A percentile compares a stretch with the other conserved stretches of the same genome.
Evolutionary conservation across 805 yeast species (phyloP).

Genomic region (Hanseniaspora lachancei): DNA sequence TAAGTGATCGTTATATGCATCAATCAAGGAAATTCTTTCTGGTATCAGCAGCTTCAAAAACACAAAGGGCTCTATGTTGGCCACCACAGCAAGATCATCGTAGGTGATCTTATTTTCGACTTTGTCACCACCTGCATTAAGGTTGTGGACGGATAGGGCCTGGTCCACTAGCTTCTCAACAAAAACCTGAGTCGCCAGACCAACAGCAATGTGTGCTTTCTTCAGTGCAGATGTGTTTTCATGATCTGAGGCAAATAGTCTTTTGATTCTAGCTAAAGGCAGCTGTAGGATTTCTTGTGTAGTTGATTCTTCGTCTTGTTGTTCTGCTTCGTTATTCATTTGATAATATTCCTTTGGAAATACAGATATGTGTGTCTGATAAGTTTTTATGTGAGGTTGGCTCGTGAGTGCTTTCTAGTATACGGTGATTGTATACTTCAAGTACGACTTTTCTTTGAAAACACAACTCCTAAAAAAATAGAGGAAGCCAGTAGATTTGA

Average conservation of each 20-base stretch:
- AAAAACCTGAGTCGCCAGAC: slow-evolving; percentile 22
- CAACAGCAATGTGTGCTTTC: slow-evolving; percentile 20
- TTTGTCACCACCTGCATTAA: slow-evolving; percentile 1
- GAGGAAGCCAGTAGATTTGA: neutral
- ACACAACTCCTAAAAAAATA: neutral
- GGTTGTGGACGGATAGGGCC: slow-evolving; percentile 18
- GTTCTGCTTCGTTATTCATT: neutral
- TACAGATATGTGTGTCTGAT: too few species aligned
- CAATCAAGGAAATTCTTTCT: slow-evolving; percentile 18
- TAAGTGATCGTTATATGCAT: slow-evolving; percentile 21
- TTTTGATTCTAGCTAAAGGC: slow-evolving; percentile 22
- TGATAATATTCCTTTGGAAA: too few species aligned
- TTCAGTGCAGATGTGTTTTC: slow-evolving; percentile 19
- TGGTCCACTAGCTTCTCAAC: slow-evolving; percentile 19
- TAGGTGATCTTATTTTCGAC: slow-evolving; percentile 17
- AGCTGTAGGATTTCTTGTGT: slow-evolving; percentile 13
- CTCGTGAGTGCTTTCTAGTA: neutral
- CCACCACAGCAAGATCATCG: slow-evolving; percentile 19
- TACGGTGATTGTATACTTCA: too few species aligned
- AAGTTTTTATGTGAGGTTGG: neutral
- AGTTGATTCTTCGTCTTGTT: neutral
- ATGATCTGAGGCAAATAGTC: slow-evolving; percentile 23
- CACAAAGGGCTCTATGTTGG: slow-evolving; percentile 17
- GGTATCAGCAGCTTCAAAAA: slow-evolving; percentile 21
- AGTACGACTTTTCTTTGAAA: neutral